These are phyloP conservation scores for Xylaria sp. DNA, from an alignment of 2,329 filamentous ascomycete species.

Conservation along the genomic window DNA sequence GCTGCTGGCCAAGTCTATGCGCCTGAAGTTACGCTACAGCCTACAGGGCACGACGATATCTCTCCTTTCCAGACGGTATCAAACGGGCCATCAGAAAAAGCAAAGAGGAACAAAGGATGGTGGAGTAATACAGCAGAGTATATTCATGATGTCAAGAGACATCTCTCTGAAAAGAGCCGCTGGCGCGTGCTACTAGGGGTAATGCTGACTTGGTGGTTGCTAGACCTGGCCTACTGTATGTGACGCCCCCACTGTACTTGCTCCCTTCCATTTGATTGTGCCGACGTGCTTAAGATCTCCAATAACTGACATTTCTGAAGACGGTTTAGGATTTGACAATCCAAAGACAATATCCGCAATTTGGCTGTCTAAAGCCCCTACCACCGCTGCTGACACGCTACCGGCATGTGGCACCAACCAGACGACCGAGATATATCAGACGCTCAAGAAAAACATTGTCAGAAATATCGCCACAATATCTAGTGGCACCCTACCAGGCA, in stretches of 20 bases:
- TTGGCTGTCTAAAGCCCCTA: slow-evolving; percentile 33
- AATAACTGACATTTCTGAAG: slow-evolving; percentile 15
- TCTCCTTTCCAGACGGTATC: slow-evolving; percentile 6
- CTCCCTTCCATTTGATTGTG: not conserved
- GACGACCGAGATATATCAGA: slow-evolving; percentile 38
- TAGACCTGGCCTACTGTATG: slow-evolving; percentile 56
- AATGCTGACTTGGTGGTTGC: slow-evolving; percentile 56
- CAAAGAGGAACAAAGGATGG: slow-evolving; percentile 11
- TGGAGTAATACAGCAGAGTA: slow-evolving; percentile 27
- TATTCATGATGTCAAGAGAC: slow-evolving; percentile 29
- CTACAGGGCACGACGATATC: slow-evolving; percentile 16
- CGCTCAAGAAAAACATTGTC: slow-evolving; percentile 39
- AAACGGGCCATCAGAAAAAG: slow-evolving; percentile 13
- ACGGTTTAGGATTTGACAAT: slow-evolving; percentile 57
- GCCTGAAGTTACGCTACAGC: slow-evolving; percentile 33
- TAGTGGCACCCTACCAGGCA: slow-evolving; percentile 40
- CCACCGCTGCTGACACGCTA: not conserved
- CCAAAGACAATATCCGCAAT: slow-evolving; percentile 43
- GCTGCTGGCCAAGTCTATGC: slow-evolving; percentile 40
- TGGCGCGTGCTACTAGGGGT: slow-evolving; percentile 50
- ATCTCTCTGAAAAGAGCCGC: slow-evolving; percentile 45
- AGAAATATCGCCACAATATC: slow-evolving; percentile 43
- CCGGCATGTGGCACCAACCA: slow-evolving; percentile 25
- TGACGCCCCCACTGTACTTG: not conserved
- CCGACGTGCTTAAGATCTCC: not conserved